A percentile compares a stretch with the other conserved stretches of the same genome.
phyloP scores from a whole-genome alignment of 331 rosid species.

The Prunus yedoensis region DNA sequence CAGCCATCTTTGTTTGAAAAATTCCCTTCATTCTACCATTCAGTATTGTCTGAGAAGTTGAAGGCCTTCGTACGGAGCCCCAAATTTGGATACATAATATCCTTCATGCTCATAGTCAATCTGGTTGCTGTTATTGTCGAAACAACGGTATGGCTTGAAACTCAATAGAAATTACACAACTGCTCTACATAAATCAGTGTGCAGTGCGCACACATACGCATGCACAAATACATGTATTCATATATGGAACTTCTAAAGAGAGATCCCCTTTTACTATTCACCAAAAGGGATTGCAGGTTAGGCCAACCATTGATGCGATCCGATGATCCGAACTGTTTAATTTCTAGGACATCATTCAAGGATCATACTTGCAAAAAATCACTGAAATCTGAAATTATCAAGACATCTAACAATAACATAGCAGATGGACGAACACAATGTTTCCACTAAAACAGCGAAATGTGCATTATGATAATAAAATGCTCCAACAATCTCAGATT shows the following conservation, averaged over 20 bases:
- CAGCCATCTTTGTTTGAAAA: conserved; percentile 78
- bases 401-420: not conserved
- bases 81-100: conserved; percentile 80
- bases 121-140: conserved; percentile 77
- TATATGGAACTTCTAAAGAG: not conserved
- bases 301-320: not conserved
- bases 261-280: not conserved
- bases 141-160: conserved; percentile 77
- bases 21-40: conserved; percentile 51
- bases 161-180: conserved; percentile 22
- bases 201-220: not conserved
- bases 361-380: not conserved
- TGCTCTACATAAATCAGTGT: not conserved
- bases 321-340: not conserved
- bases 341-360: not conserved
- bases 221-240: not conserved
- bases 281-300: too few species aligned
- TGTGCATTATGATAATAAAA: not conserved
- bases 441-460: not conserved
- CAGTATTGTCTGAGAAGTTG: conserved; percentile 53
- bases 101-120: conserved; percentile 74
- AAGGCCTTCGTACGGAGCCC: conserved; percentile 68
- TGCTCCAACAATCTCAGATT: not conserved
- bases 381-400: not conserved
- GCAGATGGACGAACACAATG: not conserved